phyloP scores from a whole-genome alignment of 306 rosid genomes.

The Rubus idaeus region DNA sequence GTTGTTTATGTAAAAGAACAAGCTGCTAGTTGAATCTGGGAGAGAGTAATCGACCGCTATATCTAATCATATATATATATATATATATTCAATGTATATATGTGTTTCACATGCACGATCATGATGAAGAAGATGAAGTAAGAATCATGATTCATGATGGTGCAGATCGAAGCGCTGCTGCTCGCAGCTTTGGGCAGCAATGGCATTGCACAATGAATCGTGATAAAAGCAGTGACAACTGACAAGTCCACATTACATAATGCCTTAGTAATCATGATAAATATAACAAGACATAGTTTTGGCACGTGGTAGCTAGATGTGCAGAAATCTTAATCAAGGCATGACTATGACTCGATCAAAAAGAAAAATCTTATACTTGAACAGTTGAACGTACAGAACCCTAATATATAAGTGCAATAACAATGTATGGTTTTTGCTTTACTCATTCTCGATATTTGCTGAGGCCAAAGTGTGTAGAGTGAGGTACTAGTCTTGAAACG shows the following conservation, averaged over 20 bases:
- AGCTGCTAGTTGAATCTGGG: no score
- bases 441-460: neutral
- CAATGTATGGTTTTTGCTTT: neutral
- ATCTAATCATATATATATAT: no score
- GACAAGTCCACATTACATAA: constrained; percentile 1
- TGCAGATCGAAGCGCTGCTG: neutral
- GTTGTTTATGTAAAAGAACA: no score
- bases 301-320: neutral
- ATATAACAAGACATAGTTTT: neutral
- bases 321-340: neutral
- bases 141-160: neutral
- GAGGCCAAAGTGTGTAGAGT: no score
- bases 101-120: neutral
- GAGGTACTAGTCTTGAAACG: no score
- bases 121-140: neutral
- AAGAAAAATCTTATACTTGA: neutral
- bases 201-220: neutral
- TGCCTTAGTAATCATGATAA: neutral
- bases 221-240: constrained; percentile 1
- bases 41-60: no score
- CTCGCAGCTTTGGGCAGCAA: neutral
- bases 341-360: neutral
- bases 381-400: neutral
- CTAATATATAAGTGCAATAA: neutral
- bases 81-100: neutral